These are phyloP conservation scores for Metschnikowia noctiluminum DNA, from an alignment of 805 yeast species.

Conservation along the genomic window DNA sequence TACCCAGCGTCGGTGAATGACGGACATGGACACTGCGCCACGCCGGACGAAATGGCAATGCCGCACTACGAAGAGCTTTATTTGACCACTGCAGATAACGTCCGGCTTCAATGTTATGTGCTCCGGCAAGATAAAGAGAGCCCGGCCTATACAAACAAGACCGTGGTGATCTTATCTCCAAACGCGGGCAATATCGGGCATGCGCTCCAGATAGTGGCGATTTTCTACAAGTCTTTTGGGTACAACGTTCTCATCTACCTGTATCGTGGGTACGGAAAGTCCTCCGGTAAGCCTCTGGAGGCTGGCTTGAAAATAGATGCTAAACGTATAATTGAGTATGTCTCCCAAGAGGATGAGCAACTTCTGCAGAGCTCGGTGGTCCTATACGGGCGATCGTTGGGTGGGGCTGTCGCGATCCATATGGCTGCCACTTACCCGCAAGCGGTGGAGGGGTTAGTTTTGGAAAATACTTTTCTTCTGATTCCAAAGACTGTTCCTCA, in stretches of 20 bases:
- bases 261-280: conserved; percentile 86
- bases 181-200: conserved; percentile 97
- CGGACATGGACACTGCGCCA: conserved; percentile 68
- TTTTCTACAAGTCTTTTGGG: conserved; percentile 58
- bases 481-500: conserved; percentile 70
- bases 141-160: conserved; percentile 49
- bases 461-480: conserved; percentile 85
- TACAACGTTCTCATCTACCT: conserved; percentile 82
- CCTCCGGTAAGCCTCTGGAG: conserved; percentile 76
- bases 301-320: conserved; percentile 80
- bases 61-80: conserved; percentile 53
- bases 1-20: conserved; percentile 81
- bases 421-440: conserved; percentile 59
- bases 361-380: conserved; percentile 53
- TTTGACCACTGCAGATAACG: conserved; percentile 68
- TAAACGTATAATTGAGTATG: conserved; percentile 59
- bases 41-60: conserved; percentile 69
- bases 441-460: conserved; percentile 57
- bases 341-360: conserved; percentile 49
- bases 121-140: conserved; percentile 46
- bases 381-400: conserved; percentile 85
- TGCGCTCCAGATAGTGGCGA: conserved; percentile 72
- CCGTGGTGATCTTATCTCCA: conserved; percentile 78
- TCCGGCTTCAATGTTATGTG: conserved; percentile 60
- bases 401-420: conserved; percentile 92